Percentiles rank a stretch among this genome's conserved stretches.
Evolutionary conservation across 306 rosid genomes (phyloP).

Genomic region (Pterocarpus santalinus): DNA sequence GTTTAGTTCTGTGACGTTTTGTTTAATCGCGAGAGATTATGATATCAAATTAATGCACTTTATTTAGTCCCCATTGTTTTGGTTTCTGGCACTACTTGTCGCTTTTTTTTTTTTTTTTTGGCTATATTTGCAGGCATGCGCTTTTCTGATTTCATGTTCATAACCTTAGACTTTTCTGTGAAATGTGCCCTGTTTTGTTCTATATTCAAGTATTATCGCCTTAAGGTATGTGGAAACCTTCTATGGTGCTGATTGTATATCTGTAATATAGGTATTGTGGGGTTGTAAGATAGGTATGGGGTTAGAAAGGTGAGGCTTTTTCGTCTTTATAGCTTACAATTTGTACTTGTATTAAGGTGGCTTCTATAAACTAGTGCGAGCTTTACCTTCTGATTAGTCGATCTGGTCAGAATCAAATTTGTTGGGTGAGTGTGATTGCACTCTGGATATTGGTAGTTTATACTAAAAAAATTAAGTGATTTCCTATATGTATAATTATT

Average conservation of each 20-base stretch:
- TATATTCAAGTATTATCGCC: background rate
- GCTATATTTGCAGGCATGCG: slow-evolving; percentile 7
- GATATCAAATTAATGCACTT: slow-evolving; percentile 39
- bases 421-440: background rate
- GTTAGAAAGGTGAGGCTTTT: slow-evolving; percentile 4
- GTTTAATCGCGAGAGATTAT: background rate
- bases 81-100: slow-evolving; percentile 28
- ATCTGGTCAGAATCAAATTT: background rate
- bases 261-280: slow-evolving; percentile 5
- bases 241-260: background rate
- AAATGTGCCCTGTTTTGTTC: slow-evolving; percentile 19
- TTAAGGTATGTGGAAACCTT: slow-evolving; percentile 21
- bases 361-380: no score
- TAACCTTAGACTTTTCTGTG: background rate
- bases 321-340: background rate
- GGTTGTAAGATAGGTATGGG: background rate
- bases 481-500: background rate
- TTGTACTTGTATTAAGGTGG: background rate
- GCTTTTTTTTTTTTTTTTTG: background rate
- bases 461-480: slow-evolving; percentile 7
- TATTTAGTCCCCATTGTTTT: slow-evolving; percentile 42
- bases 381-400: background rate
- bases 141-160: slow-evolving; percentile 1
- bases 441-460: background rate
- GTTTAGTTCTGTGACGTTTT: slow-evolving; percentile 44